Base-by-base conservation (phyloP, 2,329 filamentous ascomycete genomes). In the Colletotrichum eremochloae region DNA sequence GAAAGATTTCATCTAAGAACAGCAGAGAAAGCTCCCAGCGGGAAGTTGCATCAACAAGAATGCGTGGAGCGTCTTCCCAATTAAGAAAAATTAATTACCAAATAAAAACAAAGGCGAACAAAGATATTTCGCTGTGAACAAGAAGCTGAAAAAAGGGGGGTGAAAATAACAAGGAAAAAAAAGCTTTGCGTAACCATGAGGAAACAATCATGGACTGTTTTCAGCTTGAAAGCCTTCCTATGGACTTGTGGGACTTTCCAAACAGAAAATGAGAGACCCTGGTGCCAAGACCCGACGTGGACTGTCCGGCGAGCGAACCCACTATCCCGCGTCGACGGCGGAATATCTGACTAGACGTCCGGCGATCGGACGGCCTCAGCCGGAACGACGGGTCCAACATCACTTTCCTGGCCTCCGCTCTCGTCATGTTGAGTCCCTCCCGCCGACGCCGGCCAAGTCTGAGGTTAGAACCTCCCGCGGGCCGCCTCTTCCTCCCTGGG, bases 401-500 rank as follows among this genome's bases (percentile, higher is more conserved):
- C 4, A 46, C 50, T 20, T 36, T 55, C 5, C 50, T 56, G 7
- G 24, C 9, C 50, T 64, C 50, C 12, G 62, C 50, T 5, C 62
- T 55, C 18, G 62, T 64, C 62, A 64, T 24, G 29, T 64, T 36
- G 11, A 29, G 50, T 9, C 38, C 38, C 5, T 64, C 62, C 15
- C 38, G 38, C 29, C 55, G 29, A 18, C 40, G 29, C n/a, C 24
- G 36, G 24, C 7, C 11, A 42, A 24, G 40, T n/a, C 18, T 5
- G 18, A 18, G 18, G 29, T 14, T 29, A 0, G 12, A 24, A 3
- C 6, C 24, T 3, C 36, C 29, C 8, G 6, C 2, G 18, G 29
- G 7, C 8, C 20, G 40, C 3, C 24, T 64, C 18, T 7, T 44
- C 4, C 38, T 33, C 40, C 11, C 5, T 20, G 5, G 8, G 8